These are phyloP conservation scores for Quercus ilex DNA, from an alignment of 306 rosid genomes.

Conservation along the genomic window DNA sequence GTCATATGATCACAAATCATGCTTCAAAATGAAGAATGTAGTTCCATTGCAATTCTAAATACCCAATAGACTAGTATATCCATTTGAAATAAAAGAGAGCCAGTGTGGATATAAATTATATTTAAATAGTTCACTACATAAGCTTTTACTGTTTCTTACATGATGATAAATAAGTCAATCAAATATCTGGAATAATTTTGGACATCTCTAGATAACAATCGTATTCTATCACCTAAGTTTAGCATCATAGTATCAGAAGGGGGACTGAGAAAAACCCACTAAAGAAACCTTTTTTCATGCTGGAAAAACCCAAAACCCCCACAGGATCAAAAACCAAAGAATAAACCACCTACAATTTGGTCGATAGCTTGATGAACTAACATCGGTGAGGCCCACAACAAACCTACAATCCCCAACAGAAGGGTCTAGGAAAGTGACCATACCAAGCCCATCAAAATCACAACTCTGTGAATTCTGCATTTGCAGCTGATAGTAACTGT, in stretches of 20 bases:
- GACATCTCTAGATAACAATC: constrained; percentile 28
- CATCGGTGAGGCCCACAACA: constrained; percentile 75
- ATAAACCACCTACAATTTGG: constrained; percentile 24
- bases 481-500: constrained; percentile 89
- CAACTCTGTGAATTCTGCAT: constrained; percentile 81
- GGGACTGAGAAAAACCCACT: constrained; percentile 54
- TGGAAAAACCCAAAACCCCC: constrained; percentile 33
- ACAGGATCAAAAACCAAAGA: constrained; percentile 37
- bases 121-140: constrained; percentile 17
- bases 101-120: constrained; percentile 1
- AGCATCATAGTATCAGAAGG: constrained; percentile 36
- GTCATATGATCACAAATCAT: not conserved
- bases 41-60: not conserved
- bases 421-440: constrained; percentile 82
- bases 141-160: constrained; percentile 19
- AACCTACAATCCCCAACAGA: constrained; percentile 82
- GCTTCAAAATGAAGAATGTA: not conserved
- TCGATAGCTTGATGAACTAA: constrained; percentile 43
- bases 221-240: constrained; percentile 31
- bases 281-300: constrained; percentile 37
- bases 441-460: constrained; percentile 80
- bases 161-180: constrained; percentile 28
- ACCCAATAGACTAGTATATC: not conserved
- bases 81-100: not conserved
- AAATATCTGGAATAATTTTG: constrained; percentile 32